Base-by-base conservation (phyloP, 139 green algal genomes). In the Picochlorum sp. region DNA sequence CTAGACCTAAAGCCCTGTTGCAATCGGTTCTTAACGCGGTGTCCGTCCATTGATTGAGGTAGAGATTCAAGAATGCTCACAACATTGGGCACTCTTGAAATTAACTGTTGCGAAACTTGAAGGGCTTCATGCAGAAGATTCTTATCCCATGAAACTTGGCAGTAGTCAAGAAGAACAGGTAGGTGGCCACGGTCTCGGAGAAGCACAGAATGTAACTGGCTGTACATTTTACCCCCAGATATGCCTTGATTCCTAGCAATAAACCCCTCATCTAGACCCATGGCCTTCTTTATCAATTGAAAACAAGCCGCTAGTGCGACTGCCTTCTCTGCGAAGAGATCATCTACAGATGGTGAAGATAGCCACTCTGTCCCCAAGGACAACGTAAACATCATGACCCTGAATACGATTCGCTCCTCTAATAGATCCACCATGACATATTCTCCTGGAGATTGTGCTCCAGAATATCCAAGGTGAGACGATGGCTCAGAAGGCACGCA, bases 401-500 rank as follows among this genome's bases (percentile, higher is more conserved):
- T 40, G 43, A 29, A 36, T 33, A 29, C 4, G 20, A 16, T 50
- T 32, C 50, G 9, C 36, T 45, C 22, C 63, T 72, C 65, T 33
- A 90, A 73, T 25, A 90, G 37, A 53, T 86, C 78, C 16, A 83
- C 60, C 55, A 90, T 67, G n/a, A 85, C 62, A 13, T 69, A 56
- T 57, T 70, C 25, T 52, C 70, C 64, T 51, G 69, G 78, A 12
- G 29, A 20, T 13, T 22, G 47, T 52, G 47, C 39, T 32, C 37
- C 20, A n/a, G n/a, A n/a, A n/a, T n/a, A n/a, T n/a, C n/a, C n/a
- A n/a, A n/a, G n/a, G n/a, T n/a, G n/a, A n/a, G n/a, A n/a, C n/a
- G n/a, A n/a, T n/a, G n/a, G n/a, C n/a, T n/a, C n/a, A n/a, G n/a
- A n/a, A n/a, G 13, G 26, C 49, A 36, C n/a, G 10, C 64, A 26